These are phyloP conservation scores for Copromyces sp. DNA, from an alignment of 495 filamentous ascomycete species.

Conservation along the genomic window DNA sequence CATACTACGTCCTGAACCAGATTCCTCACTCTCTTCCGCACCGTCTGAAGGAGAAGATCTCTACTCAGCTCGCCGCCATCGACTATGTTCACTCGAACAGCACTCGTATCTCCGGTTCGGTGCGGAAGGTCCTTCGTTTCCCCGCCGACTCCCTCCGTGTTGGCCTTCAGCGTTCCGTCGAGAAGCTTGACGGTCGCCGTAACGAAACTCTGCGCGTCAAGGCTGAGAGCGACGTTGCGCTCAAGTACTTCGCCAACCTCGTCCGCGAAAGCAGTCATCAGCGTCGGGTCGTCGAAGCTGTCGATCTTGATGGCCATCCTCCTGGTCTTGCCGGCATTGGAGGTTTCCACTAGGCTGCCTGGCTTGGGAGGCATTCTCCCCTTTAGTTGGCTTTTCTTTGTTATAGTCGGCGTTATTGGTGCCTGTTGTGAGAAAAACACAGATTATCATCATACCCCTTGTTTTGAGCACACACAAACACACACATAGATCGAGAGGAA, in stretches of 20 bases:
- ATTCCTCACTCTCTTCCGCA: conserved; percentile 83
- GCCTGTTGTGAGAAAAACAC: background rate
- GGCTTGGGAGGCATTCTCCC: background rate
- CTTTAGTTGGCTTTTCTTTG: background rate
- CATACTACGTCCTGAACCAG: conserved; percentile 69
- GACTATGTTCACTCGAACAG: conserved; percentile 91
- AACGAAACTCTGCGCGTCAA: conserved; percentile 71
- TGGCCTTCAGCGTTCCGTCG: conserved; percentile 68
- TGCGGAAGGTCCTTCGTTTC: conserved; percentile 74
- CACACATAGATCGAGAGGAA: background rate
- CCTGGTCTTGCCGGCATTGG: conserved; percentile 22
- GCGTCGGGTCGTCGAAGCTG: conserved; percentile 57
- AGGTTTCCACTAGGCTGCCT: conserved; percentile 1
- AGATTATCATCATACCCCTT: background rate
- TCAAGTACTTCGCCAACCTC: conserved; percentile 81
- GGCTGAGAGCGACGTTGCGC: conserved; percentile 62
- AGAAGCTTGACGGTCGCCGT: conserved; percentile 64
- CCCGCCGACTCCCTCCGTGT: conserved; percentile 75
- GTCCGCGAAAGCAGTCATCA: conserved; percentile 65
- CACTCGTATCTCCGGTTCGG: conserved; percentile 67
- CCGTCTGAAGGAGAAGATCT: conserved; percentile 77
- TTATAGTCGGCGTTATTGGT: background rate
- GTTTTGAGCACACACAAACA: background rate
- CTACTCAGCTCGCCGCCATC: conserved; percentile 60
- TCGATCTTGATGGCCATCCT: conserved; percentile 69